phyloP scores from a whole-genome alignment of 148 eudicot species.

The Cornus kousa region DNA sequence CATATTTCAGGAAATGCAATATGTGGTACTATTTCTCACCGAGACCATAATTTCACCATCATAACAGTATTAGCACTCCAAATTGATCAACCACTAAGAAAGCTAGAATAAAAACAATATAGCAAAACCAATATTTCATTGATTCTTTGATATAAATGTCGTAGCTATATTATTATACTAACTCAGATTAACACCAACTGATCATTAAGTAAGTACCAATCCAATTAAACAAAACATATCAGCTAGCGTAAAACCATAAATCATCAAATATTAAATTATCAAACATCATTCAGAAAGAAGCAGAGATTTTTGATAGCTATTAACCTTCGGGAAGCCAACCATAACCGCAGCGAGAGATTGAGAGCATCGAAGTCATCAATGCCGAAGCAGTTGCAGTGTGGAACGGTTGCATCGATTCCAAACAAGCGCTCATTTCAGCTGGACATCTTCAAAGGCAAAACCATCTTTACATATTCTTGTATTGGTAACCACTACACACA shows the following conservation, averaged over 20 bases:
- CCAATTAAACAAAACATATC: neutral
- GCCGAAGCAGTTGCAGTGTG: conserved; percentile 86
- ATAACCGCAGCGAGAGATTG: conserved; percentile 50
- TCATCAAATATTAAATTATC: neutral
- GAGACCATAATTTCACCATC: neutral
- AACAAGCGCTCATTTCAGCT: conserved; percentile 67
- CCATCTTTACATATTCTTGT: neutral
- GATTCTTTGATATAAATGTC: too few species aligned
- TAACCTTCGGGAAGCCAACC: conserved; percentile 81
- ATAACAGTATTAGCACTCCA: neutral
- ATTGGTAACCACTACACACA: neutral
- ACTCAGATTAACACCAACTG: too few species aligned
- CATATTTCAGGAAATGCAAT: neutral
- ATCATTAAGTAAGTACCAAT: neutral
- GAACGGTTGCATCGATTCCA: conserved; percentile 73
- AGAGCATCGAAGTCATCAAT: conserved; percentile 90
- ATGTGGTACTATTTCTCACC: neutral
- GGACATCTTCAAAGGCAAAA: conserved; percentile 52
- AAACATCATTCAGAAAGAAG: neutral
- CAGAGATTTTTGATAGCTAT: neutral
- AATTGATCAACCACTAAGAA: neutral
- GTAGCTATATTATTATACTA: too few species aligned
- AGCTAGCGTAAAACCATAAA: neutral
- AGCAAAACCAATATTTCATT: neutral
- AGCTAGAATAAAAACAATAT: neutral